Percentiles rank a stretch among this genome's conserved stretches.
Conservation (phyloP, 164 flowering plant species). For the Nymphaea colorata region DNA sequence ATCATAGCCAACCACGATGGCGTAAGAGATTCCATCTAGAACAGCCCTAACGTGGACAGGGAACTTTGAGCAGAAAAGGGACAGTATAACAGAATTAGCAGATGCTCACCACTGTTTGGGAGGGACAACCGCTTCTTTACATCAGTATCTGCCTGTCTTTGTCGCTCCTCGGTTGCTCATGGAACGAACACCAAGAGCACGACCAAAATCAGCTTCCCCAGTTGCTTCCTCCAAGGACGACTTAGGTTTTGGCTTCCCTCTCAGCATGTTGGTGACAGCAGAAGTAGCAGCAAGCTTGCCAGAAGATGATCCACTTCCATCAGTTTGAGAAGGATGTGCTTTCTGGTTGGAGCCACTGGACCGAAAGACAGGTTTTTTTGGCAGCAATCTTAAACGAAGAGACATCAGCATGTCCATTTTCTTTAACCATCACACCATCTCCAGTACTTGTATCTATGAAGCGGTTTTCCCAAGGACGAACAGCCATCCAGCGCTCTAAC, state of each 20-base stretch:
- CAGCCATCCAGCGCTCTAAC: slow-evolving; percentile 99
- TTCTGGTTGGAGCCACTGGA: slow-evolving; percentile 21
- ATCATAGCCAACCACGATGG: background rate
- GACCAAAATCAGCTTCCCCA: slow-evolving; percentile 42
- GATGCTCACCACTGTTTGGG: slow-evolving; percentile 48
- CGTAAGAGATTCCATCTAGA: background rate
- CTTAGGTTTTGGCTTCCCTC: slow-evolving; percentile 37
- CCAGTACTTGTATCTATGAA: slow-evolving; percentile 62
- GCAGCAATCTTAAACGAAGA: slow-evolving; percentile 29
- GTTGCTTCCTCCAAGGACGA: slow-evolving; percentile 19
- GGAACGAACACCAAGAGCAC: slow-evolving; percentile 38
- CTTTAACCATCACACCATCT: slow-evolving; percentile 46
- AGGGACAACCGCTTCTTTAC: slow-evolving; percentile 70
- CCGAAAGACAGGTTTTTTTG: slow-evolving; percentile 34
- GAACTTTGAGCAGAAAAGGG: too few species aligned
- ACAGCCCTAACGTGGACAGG: too few species aligned
- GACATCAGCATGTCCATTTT: slow-evolving; percentile 36
- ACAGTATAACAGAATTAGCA: background rate
- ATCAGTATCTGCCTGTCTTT: slow-evolving; percentile 26
- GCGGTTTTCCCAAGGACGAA: slow-evolving; percentile 97
- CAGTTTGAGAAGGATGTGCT: slow-evolving; percentile 45
- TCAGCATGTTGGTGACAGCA: background rate
- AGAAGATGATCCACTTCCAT: slow-evolving; percentile 41
- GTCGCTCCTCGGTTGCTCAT: slow-evolving; percentile 73
- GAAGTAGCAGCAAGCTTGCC: slow-evolving; percentile 24